These are phyloP conservation scores for Aurantiochytrium sp. DNA, from an alignment of 108 stramenopile species.

Conservation along the genomic window DNA sequence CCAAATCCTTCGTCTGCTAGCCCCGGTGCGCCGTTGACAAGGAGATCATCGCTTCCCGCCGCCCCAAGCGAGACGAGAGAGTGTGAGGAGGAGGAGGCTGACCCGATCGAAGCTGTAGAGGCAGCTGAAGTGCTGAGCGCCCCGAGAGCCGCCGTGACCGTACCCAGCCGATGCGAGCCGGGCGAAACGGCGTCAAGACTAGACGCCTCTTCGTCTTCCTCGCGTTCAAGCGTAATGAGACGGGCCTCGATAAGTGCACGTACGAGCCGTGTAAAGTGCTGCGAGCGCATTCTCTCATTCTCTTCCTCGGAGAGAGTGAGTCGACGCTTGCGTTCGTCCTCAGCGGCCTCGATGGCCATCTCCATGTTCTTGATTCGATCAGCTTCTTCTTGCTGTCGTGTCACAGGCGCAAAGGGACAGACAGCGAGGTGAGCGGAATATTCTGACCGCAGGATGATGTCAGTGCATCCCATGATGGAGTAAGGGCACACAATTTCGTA, in stretches of 20 bases:
- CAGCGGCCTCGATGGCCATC: not conserved
- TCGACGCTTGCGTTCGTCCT: not conserved
- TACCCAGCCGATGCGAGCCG: not conserved
- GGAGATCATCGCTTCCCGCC: too few species aligned
- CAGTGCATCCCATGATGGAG: constrained; percentile 5
- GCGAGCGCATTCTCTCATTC: not conserved
- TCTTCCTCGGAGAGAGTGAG: not conserved
- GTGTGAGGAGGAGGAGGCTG: too few species aligned
- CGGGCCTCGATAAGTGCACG: not conserved
- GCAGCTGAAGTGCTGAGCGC: too few species aligned
- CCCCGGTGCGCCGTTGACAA: too few species aligned
- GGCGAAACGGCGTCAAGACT: not conserved
- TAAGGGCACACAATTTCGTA: constrained; percentile 9
- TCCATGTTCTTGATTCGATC: not conserved
- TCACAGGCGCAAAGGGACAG: not conserved
- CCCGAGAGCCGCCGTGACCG: not conserved
- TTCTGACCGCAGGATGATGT: not conserved
- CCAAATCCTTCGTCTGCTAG: too few species aligned
- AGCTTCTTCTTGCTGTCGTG: not conserved
- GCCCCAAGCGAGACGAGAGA: too few species aligned
- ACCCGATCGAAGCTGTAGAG: too few species aligned
- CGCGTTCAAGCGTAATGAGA: not conserved
- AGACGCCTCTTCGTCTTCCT: not conserved
- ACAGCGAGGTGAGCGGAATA: not conserved
- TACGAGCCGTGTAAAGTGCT: not conserved